Evolutionary conservation across 208 protist species (phyloP), one percentile per base, ranked within the genome.

Genomic region (Crithidia acanthocephali): DNA sequence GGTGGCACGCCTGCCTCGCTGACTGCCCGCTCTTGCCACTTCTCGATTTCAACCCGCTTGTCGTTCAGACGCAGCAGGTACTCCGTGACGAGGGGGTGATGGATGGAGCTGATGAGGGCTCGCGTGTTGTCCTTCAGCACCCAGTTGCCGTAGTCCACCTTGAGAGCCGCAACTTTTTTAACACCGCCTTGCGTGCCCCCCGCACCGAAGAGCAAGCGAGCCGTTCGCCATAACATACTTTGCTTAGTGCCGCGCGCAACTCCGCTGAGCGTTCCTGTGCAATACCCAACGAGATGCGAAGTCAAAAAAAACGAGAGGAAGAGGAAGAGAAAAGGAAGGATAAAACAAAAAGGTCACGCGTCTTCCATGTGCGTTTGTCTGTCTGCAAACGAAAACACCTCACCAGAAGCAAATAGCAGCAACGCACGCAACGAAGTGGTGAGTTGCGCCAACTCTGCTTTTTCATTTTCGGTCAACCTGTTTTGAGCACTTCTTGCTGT

Each of bases 61-160:
- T 87, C 63, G 42, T 93, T 62, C 23, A 96, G 69, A 3, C 91
- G 88, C 62, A 96, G 23, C 64, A 96, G 79, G 67, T 96, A 96
- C 68, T 96, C 88, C 3, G 82, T 85, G 15, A 96, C 88, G 0
- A 96, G 82, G 16, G 88, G 88, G 64, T 96, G 91, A 52, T 96
- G 91, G 63, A 91, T 40, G 23, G 71, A 59, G 25, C 64, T 68
- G 30, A 94, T 76, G n/a, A 88, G 62, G 20, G 57, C 48, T 16
- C 87, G 75, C 28, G 88, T 89, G 53, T 32, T 66, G 55, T 85
- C 79, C 18, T 33, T 50, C 11, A 96, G 83, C 28, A 55, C 18
- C 89, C 91, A 96, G 44, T 81, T 79, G n/a, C 53, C 57, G 68
- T 94, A 96, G 20, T 86, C 66, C 22, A 90, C 66, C 71, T 78